Evolutionary conservation across 257 asterid species (phyloP), one percentile per base, ranked within the genome.

Genomic region (Solanum pennellii): DNA sequence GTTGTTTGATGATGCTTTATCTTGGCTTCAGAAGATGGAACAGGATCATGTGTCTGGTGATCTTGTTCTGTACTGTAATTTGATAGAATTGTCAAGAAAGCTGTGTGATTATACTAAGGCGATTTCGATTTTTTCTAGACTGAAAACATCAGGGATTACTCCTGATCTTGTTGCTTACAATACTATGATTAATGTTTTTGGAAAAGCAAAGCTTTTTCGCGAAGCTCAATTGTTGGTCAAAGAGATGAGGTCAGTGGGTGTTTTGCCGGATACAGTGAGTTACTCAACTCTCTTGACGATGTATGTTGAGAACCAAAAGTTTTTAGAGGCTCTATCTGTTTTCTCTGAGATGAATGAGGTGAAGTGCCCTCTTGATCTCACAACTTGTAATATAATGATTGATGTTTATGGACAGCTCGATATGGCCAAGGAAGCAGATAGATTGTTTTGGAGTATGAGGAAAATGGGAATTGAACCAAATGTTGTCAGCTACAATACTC

Each of bases 11-110:
- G 98, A 96, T 72, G 99, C 99, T 37, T 89, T 97, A 52, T 94
- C 97, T n/a, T 96, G 99, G 99, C 96, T 97, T 83, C 98, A 96
- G 92, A 94, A 92, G 89, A 96, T 97, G 99, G 99, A 97, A 39
- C 91, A 92, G 80, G 99, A 95, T 77, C 90, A 93, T 2, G 96
- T 96, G 66, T 88, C 96, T 0, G 99, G 97, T n/a, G 99, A 97
- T 88, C 90, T 97, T 86, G 98, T 96, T 83, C 77, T 96, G 93
- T 97, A 95, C 45, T 93, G 98, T 87, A 96, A 95, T 89, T 87
- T 97, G 90, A 97, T 97, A 45, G 99, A 97, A 89, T 90, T 97
- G 89, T 95, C 99, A 6, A 94, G 98, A 14, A 97, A 92, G 83
- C 87, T 95, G 15, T 90, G 96, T 80, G 98, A 97, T 89, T 95